Conservation (phyloP, 2,329 filamentous ascomycete genomes). For the Colletotrichum tofieldiae region DNA sequence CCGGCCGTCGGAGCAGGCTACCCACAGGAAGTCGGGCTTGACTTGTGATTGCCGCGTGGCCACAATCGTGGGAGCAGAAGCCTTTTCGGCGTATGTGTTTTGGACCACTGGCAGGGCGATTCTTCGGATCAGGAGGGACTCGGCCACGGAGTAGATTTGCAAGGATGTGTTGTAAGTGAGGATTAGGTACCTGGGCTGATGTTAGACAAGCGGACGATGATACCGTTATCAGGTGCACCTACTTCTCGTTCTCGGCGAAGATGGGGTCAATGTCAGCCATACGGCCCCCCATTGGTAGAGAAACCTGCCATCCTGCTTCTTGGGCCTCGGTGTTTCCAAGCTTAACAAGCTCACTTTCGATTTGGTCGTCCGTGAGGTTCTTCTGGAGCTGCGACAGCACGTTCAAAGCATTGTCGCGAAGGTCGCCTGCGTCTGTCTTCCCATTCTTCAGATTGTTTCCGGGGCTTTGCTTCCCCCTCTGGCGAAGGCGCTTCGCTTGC, state of each 20-base stretch:
- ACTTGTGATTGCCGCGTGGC: slow-evolving; percentile 58
- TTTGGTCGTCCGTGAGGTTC: slow-evolving; percentile 36
- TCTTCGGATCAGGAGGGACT: slow-evolving; percentile 84
- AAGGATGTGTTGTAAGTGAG: slow-evolving; percentile 82
- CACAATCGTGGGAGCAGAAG: slow-evolving; percentile 55
- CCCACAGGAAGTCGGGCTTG: slow-evolving; percentile 68
- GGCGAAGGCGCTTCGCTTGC: slow-evolving; percentile 56
- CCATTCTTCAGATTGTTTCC: slow-evolving; percentile 30
- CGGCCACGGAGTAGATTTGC: slow-evolving; percentile 85
- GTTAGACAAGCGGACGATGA: slow-evolving; percentile 47
- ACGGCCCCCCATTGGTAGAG: slow-evolving; percentile 75
- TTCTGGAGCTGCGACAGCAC: slow-evolving; percentile 39
- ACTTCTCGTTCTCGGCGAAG: slow-evolving; percentile 74
- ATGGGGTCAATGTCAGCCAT: slow-evolving; percentile 78
- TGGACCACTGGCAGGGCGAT: slow-evolving; percentile 68
- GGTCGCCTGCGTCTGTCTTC: slow-evolving; percentile 30
- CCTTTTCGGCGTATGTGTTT: slow-evolving; percentile 46
- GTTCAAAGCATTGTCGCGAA: slow-evolving; percentile 42
- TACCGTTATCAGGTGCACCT: slow-evolving; percentile 48
- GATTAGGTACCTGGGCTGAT: slow-evolving; percentile 76
- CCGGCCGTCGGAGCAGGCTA: slow-evolving; percentile 71
- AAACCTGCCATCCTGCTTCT: slow-evolving; percentile 69
- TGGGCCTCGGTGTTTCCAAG: slow-evolving; percentile 38
- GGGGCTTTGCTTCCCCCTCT: slow-evolving; percentile 48
- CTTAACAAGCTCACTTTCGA: slow-evolving; percentile 32